A percentile compares a stretch with the other conserved stretches of the same genome.
These are phyloP conservation scores for Fusarium sp. DNA, from an alignment of 2,329 filamentous ascomycete genomes.

Conservation along the genomic window DNA sequence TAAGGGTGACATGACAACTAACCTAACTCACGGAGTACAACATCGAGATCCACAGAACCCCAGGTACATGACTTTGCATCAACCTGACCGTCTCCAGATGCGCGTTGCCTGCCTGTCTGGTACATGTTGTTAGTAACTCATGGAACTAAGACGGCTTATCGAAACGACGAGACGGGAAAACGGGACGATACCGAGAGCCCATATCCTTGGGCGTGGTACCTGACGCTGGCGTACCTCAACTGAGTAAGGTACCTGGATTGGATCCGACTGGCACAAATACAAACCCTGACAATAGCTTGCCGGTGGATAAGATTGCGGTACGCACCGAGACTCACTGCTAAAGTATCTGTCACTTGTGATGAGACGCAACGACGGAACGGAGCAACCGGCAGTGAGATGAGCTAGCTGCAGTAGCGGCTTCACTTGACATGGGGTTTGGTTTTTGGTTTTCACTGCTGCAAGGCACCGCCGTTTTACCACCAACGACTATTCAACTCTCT, in stretches of 20 bases:
- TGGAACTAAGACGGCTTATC: background rate
- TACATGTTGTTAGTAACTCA: background rate
- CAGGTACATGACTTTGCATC: constrained; percentile 3
- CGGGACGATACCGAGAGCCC: background rate
- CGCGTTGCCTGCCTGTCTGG: constrained; percentile 7
- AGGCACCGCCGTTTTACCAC: constrained; percentile 25
- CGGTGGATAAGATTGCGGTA: constrained; percentile 3
- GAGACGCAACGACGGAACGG: constrained; percentile 8
- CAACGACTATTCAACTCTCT: background rate
- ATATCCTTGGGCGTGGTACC: constrained; percentile 15
- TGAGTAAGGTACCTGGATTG: background rate
- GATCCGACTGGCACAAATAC: constrained; percentile 8
- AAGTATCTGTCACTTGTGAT: background rate
- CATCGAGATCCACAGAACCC: background rate
- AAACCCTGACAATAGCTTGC: background rate
- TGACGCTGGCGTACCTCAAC: background rate
- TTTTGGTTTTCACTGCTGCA: constrained; percentile 30
- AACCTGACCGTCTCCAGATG: constrained; percentile 14
- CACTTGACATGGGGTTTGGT: constrained; percentile 16
- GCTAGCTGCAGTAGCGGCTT: constrained; percentile 12
- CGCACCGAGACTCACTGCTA: background rate
- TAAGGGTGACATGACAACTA: background rate
- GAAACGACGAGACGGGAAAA: background rate
- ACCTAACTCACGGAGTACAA: background rate
- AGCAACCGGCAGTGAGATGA: constrained; percentile 21